Evolutionary conservation across 345 rosid species (phyloP), one percentile per base, ranked within the genome.

Genomic region (Eucalyptus sp.): DNA sequence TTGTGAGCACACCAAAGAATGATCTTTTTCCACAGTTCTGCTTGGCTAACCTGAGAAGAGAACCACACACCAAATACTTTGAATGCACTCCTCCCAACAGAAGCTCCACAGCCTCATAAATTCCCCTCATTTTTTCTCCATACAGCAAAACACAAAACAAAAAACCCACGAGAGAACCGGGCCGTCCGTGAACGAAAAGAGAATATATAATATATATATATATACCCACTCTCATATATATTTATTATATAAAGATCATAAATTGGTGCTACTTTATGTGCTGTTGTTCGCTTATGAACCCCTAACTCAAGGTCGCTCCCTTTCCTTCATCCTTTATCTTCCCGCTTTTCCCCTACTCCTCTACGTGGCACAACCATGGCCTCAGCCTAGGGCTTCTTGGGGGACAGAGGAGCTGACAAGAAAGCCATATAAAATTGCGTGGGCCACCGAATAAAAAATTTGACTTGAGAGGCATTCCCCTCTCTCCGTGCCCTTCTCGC

Each of bases 51-150:
- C 93, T 92, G 91, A 91, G 94, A 93, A 93, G 92, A 94, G 92
- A 96, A 92, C 97, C 98, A 95, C 98, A 95, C 92, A 92, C 89
- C 89, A 87, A 81, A 87, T 85, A 68, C 88, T 62, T 83, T 80
- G 58, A 76, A 88, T 89, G 88, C 91, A 62, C 87, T 62, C 86
- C 88, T 87, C 89, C 89, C 64, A 84, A 15, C 56, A 88, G 89
- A 91, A 87, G 64, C 90, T 89, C 91, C 90, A 91, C 92, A 90
- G 93, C 96, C 97, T 94, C 95, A 94, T 88, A 94, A 94, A 93
- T 93, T 76, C 87, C 87, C 17, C n/a, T 86, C 50, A 86, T 86
- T 86, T 89, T 89, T 50, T 16, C 62, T 27, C 41, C 50, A 33
- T 62, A 13, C 64, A 7, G 62, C 46, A 64, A 71, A 86, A 66